Base-by-base conservation (phyloP, 2,329 filamentous ascomycete species). In the Penicillium nordicum region DNA sequence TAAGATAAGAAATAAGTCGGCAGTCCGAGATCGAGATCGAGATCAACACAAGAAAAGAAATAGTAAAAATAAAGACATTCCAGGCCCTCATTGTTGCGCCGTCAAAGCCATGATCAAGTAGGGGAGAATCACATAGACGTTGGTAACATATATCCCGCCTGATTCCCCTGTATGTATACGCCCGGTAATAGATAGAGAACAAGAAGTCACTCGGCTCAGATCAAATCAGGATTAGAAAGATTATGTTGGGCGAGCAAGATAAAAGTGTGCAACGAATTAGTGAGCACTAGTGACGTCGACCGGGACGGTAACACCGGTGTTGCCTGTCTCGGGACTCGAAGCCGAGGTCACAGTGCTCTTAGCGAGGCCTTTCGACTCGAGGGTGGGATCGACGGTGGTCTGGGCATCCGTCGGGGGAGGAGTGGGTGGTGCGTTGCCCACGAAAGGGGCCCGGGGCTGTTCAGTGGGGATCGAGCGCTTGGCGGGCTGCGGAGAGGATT, bases 321-420 rank as follows among this genome's bases (percentile, higher is more conserved):
- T 59, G 55, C 59, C 64, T 21, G 67, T 67, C 58, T 72, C 69
- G 45, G 67, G 66, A 57, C 68, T 71, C 16, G 68, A 65, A 53
- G 71, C 59, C 32, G 69, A 66, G 8, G 69, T 70, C 58, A 74
- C 67, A 11, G 70, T 71, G 60, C 67, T 72, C 50, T 69, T 68
- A 21, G 67, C 65, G 53, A 72, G 66, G 14, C 63, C 67, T 60
- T 75, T 75, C 14, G 68, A 58, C 44, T 72, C 70, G 5, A 76
- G 69, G 65, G 75, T 70, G 53, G 72, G 76, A 53, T 80, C 78
- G 32, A 76, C 70, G 48, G 83, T 82, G 66, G 85, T 89, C 68
- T 88, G 88, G 38, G 84, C 83, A 64, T 87, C 87, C 63, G 82
- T 87, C 2, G 86, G 88, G 52, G 90, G 79, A 23, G 81, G 80